These are phyloP conservation scores for Sugiyamaella americana DNA, from an alignment of 805 yeast genomes.

Conservation along the genomic window DNA sequence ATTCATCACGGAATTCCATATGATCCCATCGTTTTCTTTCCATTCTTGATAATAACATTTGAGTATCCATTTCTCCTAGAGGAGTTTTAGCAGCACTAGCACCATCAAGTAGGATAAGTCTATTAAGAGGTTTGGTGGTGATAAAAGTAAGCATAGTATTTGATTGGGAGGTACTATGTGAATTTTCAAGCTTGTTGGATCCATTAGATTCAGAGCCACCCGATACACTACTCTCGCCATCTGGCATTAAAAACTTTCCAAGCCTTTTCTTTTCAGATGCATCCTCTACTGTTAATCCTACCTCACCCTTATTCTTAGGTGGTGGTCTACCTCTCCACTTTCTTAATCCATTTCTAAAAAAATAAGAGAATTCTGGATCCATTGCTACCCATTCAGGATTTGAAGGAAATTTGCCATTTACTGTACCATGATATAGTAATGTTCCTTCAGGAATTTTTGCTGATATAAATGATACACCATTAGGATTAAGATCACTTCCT, in stretches of 20 bases:
- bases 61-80: slow-evolving; percentile 60
- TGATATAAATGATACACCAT: slow-evolving; percentile 48
- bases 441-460: slow-evolving; percentile 58
- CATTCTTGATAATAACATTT: slow-evolving; percentile 31
- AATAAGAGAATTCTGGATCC: slow-evolving; percentile 55
- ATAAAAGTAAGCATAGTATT: slow-evolving; percentile 41
- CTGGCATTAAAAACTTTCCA: too few relatives aligned
- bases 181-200: neutral
- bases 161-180: neutral
- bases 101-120: slow-evolving; percentile 53
- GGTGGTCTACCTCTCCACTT: neutral
- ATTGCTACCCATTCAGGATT: slow-evolving; percentile 58
- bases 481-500: slow-evolving; percentile 47
- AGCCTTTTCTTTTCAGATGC: too few relatives aligned
- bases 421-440: slow-evolving; percentile 48
- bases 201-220: neutral
- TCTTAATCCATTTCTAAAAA: slow-evolving; percentile 3
- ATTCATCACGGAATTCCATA: slow-evolving; percentile 34
- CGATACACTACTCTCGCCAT: neutral
- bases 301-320: neutral
- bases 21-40: slow-evolving; percentile 32
- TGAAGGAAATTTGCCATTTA: slow-evolving; percentile 37
- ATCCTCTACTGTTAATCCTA: slow-evolving; percentile 1
- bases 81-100: slow-evolving; percentile 58
- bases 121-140: slow-evolving; percentile 40